phyloP scores from a whole-genome alignment of 1,139 yeast genomes.

The Taphrina betulina region DNA sequence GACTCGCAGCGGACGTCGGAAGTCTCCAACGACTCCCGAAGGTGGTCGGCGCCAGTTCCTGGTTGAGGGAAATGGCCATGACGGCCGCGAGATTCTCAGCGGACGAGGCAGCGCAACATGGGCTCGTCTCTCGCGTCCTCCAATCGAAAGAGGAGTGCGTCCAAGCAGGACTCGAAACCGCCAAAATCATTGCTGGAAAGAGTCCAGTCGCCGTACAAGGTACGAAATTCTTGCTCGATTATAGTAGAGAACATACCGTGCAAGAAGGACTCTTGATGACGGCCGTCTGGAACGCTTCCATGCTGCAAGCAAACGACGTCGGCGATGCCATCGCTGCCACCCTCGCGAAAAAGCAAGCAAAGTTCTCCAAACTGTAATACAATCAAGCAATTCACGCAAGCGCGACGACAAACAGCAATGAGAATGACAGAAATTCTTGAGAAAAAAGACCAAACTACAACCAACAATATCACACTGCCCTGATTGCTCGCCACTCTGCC shows the following conservation, averaged over 20 bases:
- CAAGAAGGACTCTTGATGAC: constrained; percentile 45
- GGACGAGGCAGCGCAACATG: constrained; percentile 57
- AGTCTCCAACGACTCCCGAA: constrained; percentile 63
- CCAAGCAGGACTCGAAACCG: constrained; percentile 54
- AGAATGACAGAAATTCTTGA: too few relatives aligned
- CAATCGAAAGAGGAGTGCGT: constrained; percentile 55
- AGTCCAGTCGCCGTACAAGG: constrained; percentile 66
- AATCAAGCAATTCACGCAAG: neutral
- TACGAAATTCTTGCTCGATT: constrained; percentile 59
- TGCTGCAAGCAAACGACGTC: constrained; percentile 29
- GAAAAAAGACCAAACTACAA: neutral
- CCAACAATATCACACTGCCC: too few relatives aligned
- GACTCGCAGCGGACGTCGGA: constrained; percentile 80
- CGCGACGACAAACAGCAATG: too few relatives aligned
- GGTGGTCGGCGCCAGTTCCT: constrained; percentile 57
- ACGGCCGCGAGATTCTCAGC: constrained; percentile 61
- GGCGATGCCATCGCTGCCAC: constrained; percentile 25
- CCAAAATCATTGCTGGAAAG: constrained; percentile 52
- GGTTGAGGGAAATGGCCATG: constrained; percentile 61
- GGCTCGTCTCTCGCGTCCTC: constrained; percentile 55
- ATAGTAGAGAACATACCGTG: constrained; percentile 51
- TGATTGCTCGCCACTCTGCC: too few relatives aligned
- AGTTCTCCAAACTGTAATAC: constrained; percentile 12
- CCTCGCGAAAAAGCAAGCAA: constrained; percentile 20
- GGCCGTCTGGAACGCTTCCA: constrained; percentile 37